Evolutionary conservation across 2,329 filamentous ascomycete genomes (phyloP).

Genomic region (Aspergillus oerlinghausenensis): DNA sequence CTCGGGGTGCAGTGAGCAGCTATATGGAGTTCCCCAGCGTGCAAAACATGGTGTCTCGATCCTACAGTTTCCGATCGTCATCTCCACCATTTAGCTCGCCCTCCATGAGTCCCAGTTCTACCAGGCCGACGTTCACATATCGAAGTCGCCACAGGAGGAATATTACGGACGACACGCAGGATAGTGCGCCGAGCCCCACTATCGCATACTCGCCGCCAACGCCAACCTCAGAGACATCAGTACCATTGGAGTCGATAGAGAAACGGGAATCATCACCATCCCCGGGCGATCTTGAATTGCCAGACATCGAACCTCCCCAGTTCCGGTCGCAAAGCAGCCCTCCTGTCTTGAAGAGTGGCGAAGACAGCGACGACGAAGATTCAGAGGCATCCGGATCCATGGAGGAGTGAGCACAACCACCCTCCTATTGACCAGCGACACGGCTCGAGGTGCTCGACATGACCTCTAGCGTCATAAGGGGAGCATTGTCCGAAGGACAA

Average conservation of each 20-base stretch:
- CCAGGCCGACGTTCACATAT: slow-evolving; percentile 29
- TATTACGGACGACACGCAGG: slow-evolving; percentile 33
- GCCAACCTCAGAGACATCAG: slow-evolving; percentile 29
- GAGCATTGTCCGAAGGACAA: background rate
- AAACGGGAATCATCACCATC: background rate
- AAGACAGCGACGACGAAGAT: slow-evolving; percentile 5
- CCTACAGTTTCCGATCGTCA: slow-evolving; percentile 39
- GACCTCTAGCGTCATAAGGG: background rate
- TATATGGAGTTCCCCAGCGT: slow-evolving; percentile 45
- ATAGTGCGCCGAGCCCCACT: slow-evolving; percentile 24
- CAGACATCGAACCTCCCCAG: slow-evolving; percentile 19
- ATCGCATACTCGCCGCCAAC: slow-evolving; percentile 38
- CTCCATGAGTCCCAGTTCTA: slow-evolving; percentile 35
- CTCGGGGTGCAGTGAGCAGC: slow-evolving; percentile 37
- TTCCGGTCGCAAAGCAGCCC: slow-evolving; percentile 31
- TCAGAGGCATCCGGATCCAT: background rate
- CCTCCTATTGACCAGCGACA: background rate
- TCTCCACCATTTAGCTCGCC: slow-evolving; percentile 33
- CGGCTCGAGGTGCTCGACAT: too few relatives aligned
- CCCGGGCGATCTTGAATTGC: slow-evolving; percentile 13
- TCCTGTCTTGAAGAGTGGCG: slow-evolving; percentile 20
- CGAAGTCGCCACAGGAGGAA: slow-evolving; percentile 26
- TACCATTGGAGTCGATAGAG: slow-evolving; percentile 10
- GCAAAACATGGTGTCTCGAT: slow-evolving; percentile 44
- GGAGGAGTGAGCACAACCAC: slow-evolving; percentile 9